These are phyloP conservation scores for Rheum nobile DNA, from an alignment of 148 eudicot species.

Conservation along the genomic window DNA sequence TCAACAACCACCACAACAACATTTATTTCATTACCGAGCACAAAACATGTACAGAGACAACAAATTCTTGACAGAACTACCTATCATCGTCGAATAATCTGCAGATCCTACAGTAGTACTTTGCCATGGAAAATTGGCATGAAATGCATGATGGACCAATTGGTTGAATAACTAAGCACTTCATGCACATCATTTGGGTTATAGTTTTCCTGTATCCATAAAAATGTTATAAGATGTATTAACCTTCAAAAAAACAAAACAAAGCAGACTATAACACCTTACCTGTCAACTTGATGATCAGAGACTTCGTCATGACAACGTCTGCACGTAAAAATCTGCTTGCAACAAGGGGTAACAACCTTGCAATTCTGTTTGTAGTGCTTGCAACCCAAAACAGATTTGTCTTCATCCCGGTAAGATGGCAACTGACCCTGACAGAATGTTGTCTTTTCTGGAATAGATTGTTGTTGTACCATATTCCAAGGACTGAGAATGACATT, in stretches of 20 bases:
- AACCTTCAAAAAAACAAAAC: conserved; percentile 4
- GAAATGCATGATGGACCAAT: conserved; percentile 54
- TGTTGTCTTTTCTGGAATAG: conserved; percentile 19
- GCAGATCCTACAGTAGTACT: conserved; percentile 83
- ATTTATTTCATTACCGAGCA: not conserved
- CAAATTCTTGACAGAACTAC: conserved; percentile 26
- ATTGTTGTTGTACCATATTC: conserved; percentile 35
- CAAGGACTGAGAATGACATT: conserved; percentile 42
- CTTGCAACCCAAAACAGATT: conserved; percentile 58
- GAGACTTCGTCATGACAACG: conserved; percentile 78
- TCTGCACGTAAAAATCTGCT: conserved; percentile 64
- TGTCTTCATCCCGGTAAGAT: conserved; percentile 47
- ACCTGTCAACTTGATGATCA: conserved; percentile 82
- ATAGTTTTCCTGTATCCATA: conserved; percentile 58
- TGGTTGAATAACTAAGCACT: conserved; percentile 76
- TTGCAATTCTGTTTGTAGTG: conserved; percentile 96
- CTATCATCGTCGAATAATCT: conserved; percentile 86
- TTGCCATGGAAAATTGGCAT: conserved; percentile 69
- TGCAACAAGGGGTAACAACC: conserved; percentile 75
- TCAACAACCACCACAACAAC: conserved; percentile 7
- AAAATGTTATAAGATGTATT: conserved; percentile 7
- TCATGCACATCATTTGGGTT: conserved; percentile 91
- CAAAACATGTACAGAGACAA: not conserved
- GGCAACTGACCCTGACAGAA: conserved; percentile 54
- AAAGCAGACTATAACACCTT: conserved; percentile 7